Conservation (phyloP, 2,329 filamentous ascomycete species). For the Fusarium penzigii region DNA sequence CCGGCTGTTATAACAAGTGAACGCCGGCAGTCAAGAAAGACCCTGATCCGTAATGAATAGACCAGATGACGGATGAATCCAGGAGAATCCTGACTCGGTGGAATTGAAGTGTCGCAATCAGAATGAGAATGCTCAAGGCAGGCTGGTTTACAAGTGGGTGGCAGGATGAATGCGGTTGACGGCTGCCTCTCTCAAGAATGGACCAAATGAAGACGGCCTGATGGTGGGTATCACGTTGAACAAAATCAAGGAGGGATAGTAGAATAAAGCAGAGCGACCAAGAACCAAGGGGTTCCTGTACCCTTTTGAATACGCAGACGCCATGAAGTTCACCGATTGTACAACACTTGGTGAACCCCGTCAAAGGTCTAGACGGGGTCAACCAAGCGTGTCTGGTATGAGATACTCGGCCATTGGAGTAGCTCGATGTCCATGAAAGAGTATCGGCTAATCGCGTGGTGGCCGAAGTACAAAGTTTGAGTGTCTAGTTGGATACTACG, state of each 20-base stretch:
- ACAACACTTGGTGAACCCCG: not conserved
- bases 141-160: conserved; percentile 18
- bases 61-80: conserved; percentile 1
- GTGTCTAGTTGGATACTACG: not conserved
- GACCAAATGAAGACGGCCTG: conserved; percentile 7
- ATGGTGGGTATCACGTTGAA: conserved; percentile 10
- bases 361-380: not conserved
- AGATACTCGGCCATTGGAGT: not conserved
- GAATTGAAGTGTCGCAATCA: conserved; percentile 10
- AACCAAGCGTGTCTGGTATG: conserved; percentile 2
- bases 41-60: conserved; percentile 12
- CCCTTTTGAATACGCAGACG: not conserved
- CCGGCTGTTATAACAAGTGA: not conserved
- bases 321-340: not conserved
- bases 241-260: conserved; percentile 14
- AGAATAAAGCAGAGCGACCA: conserved; percentile 7
- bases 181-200: conserved; percentile 20
- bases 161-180: conserved; percentile 12
- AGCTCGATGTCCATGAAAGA: not conserved
- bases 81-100: not conserved
- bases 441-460: not conserved
- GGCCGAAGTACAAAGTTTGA: not conserved
- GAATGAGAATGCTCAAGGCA: conserved; percentile 21
- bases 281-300: not conserved
- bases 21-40: conserved; percentile 1